phyloP scores from a whole-genome alignment of 768 basidiomycete species.

The Pulveroboletus ravenelii region DNA sequence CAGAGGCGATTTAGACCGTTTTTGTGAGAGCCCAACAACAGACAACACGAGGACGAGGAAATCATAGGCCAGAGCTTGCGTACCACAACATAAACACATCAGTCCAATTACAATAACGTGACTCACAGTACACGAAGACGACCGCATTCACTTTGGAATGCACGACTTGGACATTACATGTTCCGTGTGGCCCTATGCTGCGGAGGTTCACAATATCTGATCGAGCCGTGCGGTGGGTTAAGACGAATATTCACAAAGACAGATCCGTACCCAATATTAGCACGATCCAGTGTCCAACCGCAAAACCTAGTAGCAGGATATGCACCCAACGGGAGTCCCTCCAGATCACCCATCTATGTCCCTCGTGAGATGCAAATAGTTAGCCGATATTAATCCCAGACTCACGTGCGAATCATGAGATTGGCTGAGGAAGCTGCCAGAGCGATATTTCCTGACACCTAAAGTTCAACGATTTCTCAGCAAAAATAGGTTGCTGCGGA shows the following conservation, averaged over 20 bases:
- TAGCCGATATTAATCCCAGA: not conserved
- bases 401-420: constrained; percentile 29
- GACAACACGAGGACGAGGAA: constrained; percentile 18
- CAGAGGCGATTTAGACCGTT: constrained; percentile 14
- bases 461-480: not conserved
- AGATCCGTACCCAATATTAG: constrained; percentile 11
- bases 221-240: not conserved
- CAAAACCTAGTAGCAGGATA: constrained; percentile 4
- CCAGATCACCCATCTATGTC: constrained; percentile 28
- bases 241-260: not conserved
- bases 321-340: constrained; percentile 15
- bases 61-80: constrained; percentile 21
- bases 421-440: constrained; percentile 22
- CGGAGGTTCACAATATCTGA: constrained; percentile 15
- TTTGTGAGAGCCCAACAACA: constrained; percentile 12
- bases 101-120: not conserved
- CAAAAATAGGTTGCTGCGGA: not conserved
- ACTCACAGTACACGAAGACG: constrained; percentile 20
- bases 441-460: constrained; percentile 15
- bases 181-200: not conserved
- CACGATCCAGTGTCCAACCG: constrained; percentile 22
- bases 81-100: not conserved
- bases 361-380: not conserved
- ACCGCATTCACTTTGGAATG: constrained; percentile 1
- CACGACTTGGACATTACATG: not conserved